Conservation (phyloP, 2,329 filamentous ascomycete species). For the Aspergillus spinulosporus region DNA sequence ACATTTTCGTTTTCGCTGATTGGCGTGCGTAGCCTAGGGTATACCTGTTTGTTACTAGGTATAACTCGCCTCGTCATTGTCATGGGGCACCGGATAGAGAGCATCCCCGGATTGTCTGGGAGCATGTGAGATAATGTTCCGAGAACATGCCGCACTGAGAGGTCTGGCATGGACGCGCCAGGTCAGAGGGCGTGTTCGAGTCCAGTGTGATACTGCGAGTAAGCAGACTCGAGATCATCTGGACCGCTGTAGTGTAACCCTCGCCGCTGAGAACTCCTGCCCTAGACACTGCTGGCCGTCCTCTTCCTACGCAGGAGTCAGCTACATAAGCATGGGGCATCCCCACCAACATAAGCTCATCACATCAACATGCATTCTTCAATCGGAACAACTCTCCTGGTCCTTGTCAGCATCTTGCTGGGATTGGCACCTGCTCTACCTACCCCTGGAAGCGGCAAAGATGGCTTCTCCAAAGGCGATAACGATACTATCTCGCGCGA, state of each 20-base stretch:
- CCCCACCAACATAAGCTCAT: neutral
- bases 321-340: neutral
- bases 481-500: slow-evolving; percentile 23
- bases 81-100: neutral
- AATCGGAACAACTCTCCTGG: neutral
- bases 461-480: neutral
- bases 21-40: neutral
- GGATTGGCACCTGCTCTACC: neutral
- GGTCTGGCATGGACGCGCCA: too few relatives aligned
- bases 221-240: neutral
- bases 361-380: neutral
- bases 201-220: neutral
- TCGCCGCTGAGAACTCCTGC: neutral
- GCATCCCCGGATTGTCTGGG: too few relatives aligned
- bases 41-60: neutral
- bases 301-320: neutral
- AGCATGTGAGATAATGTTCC: too few relatives aligned
- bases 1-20: neutral
- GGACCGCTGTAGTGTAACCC: neutral
- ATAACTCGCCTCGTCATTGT: neutral
- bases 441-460: neutral
- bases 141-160: too few relatives aligned
- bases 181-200: neutral
- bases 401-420: neutral
- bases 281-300: neutral